Evolutionary conservation across 768 basidiomycete species (phyloP).

Genomic region (Auriscalpium orientale): DNA sequence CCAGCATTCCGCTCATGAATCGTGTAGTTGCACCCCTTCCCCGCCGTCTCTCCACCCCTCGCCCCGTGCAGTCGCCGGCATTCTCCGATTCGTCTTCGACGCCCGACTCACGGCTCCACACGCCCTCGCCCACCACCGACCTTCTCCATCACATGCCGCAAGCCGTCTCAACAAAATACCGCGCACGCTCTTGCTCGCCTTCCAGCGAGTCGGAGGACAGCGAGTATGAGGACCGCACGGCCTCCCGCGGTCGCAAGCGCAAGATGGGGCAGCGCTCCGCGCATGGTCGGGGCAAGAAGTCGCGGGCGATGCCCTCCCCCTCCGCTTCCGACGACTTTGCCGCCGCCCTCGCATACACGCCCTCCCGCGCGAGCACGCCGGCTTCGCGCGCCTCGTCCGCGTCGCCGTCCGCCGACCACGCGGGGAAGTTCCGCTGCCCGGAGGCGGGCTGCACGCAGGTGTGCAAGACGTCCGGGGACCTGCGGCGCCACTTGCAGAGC

Average conservation of each 20-base stretch:
- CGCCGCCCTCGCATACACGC: background rate
- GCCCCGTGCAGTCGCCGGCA: background rate
- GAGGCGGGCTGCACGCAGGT: constrained; percentile 13
- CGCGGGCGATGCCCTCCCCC: background rate
- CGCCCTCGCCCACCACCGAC: background rate
- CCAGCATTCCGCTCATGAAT: background rate
- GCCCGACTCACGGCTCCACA: background rate
- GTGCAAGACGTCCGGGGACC: constrained; percentile 12
- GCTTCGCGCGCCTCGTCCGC: background rate
- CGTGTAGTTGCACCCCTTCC: background rate
- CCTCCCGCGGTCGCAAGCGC: background rate
- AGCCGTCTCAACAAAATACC: background rate
- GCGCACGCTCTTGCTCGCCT: background rate
- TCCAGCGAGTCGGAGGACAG: background rate
- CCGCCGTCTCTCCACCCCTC: background rate
- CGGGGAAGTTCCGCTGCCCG: constrained; percentile 6
- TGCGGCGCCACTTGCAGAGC: constrained; percentile 10
- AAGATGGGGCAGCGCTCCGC: background rate
- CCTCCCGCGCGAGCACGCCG: background rate
- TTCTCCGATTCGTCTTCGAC: background rate
- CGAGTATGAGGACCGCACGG: background rate
- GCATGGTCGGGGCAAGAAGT: background rate
- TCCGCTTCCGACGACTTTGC: background rate
- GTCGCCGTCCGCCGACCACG: background rate
- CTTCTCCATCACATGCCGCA: background rate